Conservation (phyloP, 495 filamentous ascomycete genomes). For the Aspergillus sclerotioniger region DNA sequence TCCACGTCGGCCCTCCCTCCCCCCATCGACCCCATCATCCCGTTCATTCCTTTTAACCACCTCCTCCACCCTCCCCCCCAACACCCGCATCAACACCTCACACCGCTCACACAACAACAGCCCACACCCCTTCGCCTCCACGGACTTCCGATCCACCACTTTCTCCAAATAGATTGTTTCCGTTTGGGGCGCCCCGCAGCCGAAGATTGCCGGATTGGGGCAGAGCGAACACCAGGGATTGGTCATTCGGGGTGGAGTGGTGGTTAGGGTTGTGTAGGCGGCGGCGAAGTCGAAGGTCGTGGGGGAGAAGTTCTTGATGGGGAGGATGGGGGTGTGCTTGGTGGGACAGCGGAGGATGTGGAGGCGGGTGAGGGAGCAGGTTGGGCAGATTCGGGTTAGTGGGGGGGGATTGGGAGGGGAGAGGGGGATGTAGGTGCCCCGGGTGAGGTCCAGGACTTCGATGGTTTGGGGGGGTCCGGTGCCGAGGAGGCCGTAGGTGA, state of each 20-base stretch:
- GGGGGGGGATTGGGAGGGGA: too few species aligned
- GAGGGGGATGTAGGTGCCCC: constrained; percentile 11
- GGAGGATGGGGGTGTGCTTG: too few species aligned
- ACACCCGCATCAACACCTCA: constrained; percentile 22
- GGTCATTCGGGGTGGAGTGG: constrained; percentile 2
- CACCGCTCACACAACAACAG: constrained; percentile 40
- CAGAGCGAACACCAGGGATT: constrained; percentile 44
- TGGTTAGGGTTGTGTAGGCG: constrained; percentile 24
- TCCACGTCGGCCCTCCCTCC: constrained; percentile 38
- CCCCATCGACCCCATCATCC: constrained; percentile 22
- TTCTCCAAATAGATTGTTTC: constrained; percentile 16
- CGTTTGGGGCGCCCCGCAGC: constrained; percentile 24
- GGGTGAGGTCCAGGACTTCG: constrained; percentile 25
- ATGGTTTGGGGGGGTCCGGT: constrained; percentile 24
- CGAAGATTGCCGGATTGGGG: constrained; percentile 34
- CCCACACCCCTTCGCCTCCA: constrained; percentile 35
- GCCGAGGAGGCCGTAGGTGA: constrained; percentile 37
- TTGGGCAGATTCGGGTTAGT: too few species aligned
- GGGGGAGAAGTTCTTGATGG: constrained; percentile 25
- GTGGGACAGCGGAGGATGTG: too few species aligned
- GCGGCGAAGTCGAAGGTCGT: constrained; percentile 23
- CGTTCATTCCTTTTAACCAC: constrained; percentile 23
- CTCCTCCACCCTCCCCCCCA: constrained; percentile 28
- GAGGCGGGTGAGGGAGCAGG: too few species aligned
- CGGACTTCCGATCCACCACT: not conserved